These are phyloP conservation scores for Tubosaeta sp. DNA, from an alignment of 768 basidiomycete species.

Conservation along the genomic window DNA sequence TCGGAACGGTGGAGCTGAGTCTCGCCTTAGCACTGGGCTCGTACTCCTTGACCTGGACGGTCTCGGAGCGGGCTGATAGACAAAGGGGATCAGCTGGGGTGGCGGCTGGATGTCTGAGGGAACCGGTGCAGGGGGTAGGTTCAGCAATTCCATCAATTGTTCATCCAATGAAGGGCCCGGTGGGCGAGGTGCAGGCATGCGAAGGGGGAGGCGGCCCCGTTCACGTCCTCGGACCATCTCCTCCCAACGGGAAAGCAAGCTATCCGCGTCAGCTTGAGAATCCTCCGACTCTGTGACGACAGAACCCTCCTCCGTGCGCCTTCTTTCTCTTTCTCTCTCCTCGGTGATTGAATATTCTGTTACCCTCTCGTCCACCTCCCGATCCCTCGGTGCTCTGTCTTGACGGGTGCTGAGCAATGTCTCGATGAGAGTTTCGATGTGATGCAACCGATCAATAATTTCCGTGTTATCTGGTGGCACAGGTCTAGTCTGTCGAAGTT, in stretches of 20 bases:
- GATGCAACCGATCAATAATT: slow-evolving; percentile 27
- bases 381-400: slow-evolving; percentile 1
- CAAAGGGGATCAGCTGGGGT: slow-evolving; percentile 51
- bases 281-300: slow-evolving; percentile 27
- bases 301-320: slow-evolving; percentile 19
- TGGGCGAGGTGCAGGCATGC: slow-evolving; percentile 39
- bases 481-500: slow-evolving; percentile 48
- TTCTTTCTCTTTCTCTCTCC: slow-evolving; percentile 12
- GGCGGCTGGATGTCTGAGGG: slow-evolving; percentile 42
- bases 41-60: slow-evolving; percentile 38
- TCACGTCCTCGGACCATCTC: slow-evolving; percentile 22
- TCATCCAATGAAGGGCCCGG: slow-evolving; percentile 53
- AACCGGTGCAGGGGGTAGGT: slow-evolving; percentile 39
- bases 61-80: slow-evolving; percentile 46
- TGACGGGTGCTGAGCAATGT: slow-evolving; percentile 7
- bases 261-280: slow-evolving; percentile 23
- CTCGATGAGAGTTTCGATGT: slow-evolving; percentile 23
- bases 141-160: slow-evolving; percentile 56
- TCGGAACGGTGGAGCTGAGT: slow-evolving; percentile 27
- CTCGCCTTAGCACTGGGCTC: slow-evolving; percentile 32
- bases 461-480: slow-evolving; percentile 39
- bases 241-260: slow-evolving; percentile 25
- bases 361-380: slow-evolving; percentile 3
- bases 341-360: slow-evolving; percentile 18
- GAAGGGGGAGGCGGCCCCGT: slow-evolving; percentile 34